These are phyloP conservation scores for Lindgomyces ingoldianus DNA, from an alignment of 495 filamentous ascomycete species.

Conservation along the genomic window DNA sequence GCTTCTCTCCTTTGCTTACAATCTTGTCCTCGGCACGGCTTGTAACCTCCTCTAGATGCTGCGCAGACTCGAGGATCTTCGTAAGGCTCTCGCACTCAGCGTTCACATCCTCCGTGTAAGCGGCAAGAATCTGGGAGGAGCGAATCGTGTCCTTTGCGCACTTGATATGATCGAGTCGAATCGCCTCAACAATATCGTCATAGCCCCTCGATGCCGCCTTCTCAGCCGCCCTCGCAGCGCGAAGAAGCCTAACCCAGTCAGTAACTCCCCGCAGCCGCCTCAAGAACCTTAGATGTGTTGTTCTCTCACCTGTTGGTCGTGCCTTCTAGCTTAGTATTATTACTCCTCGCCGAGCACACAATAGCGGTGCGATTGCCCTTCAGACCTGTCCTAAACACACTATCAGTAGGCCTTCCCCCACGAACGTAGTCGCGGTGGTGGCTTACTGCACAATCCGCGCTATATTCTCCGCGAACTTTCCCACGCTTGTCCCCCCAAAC, in stretches of 20 bases:
- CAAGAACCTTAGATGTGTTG: no score
- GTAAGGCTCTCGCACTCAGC: constrained; percentile 68
- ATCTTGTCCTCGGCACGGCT: constrained; percentile 83
- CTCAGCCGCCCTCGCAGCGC: constrained; percentile 66
- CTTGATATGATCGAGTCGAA: constrained; percentile 70
- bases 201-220: constrained; percentile 64
- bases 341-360: constrained; percentile 91
- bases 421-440: neutral
- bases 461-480: constrained; percentile 69
- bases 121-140: constrained; percentile 58
- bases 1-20: constrained; percentile 88
- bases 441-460: constrained; percentile 73
- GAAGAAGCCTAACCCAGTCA: no score
- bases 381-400: constrained; percentile 62
- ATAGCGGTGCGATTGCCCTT: constrained; percentile 72
- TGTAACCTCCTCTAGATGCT: constrained; percentile 66
- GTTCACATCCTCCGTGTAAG: constrained; percentile 62
- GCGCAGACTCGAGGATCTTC: constrained; percentile 60
- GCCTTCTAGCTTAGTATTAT: constrained; percentile 83
- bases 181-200: constrained; percentile 68
- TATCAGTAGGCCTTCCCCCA: neutral
- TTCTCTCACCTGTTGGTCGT: constrained; percentile 96
- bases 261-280: no score
- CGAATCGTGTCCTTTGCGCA: constrained; percentile 65
- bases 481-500: constrained; percentile 49